These are phyloP conservation scores for Polytrichum commune DNA, from an alignment of 225 moss, liverwort and hornwort species.

Conservation along the genomic window DNA sequence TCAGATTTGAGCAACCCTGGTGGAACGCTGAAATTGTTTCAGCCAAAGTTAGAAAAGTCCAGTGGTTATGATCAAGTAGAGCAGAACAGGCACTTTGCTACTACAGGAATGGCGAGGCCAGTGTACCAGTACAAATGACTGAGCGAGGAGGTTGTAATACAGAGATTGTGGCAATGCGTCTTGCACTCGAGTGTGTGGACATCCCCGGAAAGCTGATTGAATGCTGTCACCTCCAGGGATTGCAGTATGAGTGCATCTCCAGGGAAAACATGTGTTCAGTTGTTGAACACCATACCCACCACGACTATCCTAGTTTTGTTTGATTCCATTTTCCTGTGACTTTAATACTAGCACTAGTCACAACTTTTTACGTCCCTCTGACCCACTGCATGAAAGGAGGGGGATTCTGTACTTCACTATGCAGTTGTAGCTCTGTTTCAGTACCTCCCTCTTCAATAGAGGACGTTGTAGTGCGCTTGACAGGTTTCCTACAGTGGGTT, in stretches of 20 bases:
- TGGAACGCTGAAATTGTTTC: constrained; percentile 23
- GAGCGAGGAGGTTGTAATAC: too few species aligned
- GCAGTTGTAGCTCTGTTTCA: background rate
- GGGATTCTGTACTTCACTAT: background rate
- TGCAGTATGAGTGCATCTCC: too few species aligned
- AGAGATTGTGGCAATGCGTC: too few species aligned
- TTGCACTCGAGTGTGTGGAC: too few species aligned
- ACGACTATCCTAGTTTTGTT: background rate
- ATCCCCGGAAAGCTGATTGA: too few species aligned
- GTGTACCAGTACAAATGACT: constrained; percentile 30
- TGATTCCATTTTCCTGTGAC: constrained; percentile 3
- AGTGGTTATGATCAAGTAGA: constrained; percentile 20
- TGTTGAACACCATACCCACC: too few species aligned
- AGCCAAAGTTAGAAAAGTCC: constrained; percentile 28
- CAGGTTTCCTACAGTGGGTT: background rate
- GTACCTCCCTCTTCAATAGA: background rate
- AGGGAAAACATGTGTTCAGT: too few species aligned
- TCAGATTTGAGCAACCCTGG: constrained; percentile 14
- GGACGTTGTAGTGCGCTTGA: background rate
- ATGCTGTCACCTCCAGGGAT: too few species aligned
- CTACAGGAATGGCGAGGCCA: constrained; percentile 6
- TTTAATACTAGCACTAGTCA: background rate
- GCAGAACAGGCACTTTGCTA: constrained; percentile 25
- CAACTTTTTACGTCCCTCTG: background rate
- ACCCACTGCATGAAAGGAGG: background rate